Evolutionary conservation across 108 stramenopile species (phyloP), one percentile per base, ranked within the genome.

Genomic region (Nitzschia sp.): DNA sequence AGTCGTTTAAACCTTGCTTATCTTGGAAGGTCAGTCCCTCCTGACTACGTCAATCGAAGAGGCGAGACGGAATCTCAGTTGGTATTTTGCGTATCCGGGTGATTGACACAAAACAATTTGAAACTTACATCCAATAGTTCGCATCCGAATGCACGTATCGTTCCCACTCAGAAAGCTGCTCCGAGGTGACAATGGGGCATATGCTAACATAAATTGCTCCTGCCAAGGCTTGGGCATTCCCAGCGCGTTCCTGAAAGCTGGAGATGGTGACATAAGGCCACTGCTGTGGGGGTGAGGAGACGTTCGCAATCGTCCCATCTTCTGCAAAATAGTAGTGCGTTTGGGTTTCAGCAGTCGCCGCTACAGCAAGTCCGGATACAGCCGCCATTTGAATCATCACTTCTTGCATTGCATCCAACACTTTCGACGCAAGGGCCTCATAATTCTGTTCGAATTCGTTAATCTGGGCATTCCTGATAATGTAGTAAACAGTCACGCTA

Each of bases 91-190:
- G 38, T 42, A 11, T 42, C 38, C 38, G n/a, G n/a, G n/a, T n/a
- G n/a, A n/a, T n/a, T n/a, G n/a, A n/a, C n/a, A n/a, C n/a, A n/a
- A n/a, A n/a, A 30, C 28, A 17, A 33, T 28, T 15, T 0, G 6
- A 25, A 4, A 65, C 64, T 65, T 51, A 65, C 64, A 65, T 65
- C 64, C 64, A 65, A n/a, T 28, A 29, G 24, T 51, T 65, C 6
- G 26, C 64, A 31, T 65, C 64, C 17, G 28, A 27, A 8, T 8
- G 28, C 18, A 65, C 64, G 24, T 45, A 62, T 15, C 23, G 11
- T 23, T 62, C 61, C 61, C 61, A 62, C 6, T 38, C 1, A 15
- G 24, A 15, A 15, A 31, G 36, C 26, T 62, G 2, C 24, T 62
- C 42, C 1, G 5, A 1, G 23, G 19, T 6, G 1, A 62, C 61